Evolutionary conservation across 768 basidiomycete species (phyloP).

Genomic region (Dacryopinax spathularia): DNA sequence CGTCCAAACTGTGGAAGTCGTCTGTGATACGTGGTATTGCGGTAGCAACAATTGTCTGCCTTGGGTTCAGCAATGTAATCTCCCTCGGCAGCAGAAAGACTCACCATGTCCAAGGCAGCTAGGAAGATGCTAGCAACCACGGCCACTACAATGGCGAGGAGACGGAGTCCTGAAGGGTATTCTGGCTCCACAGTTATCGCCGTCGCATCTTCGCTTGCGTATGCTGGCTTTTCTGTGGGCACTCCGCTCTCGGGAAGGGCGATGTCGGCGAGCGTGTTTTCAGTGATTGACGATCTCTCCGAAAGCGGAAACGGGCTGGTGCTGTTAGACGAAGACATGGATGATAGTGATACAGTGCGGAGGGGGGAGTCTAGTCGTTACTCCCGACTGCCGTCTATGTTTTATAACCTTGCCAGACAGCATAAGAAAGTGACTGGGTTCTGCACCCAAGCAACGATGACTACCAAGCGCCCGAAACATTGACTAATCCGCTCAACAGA

Average conservation of each 20-base stretch:
- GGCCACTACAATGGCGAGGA: not conserved
- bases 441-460: no score
- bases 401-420: no score
- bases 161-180: not conserved
- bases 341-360: not conserved
- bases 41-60: slow-evolving; percentile 22
- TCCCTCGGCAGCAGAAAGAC: not conserved
- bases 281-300: not conserved
- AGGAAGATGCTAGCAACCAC: not conserved
- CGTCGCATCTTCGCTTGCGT: not conserved
- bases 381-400: no score
- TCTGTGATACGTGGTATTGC: slow-evolving; percentile 10
- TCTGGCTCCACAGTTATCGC: not conserved
- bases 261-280: not conserved
- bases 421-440: no score
- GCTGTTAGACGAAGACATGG: not conserved
- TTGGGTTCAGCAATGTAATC: slow-evolving; percentile 6
- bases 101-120: not conserved
- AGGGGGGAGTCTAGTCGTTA: not conserved
- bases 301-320: not conserved
- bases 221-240: not conserved
- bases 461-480: no score
- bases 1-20: slow-evolving; percentile 9
- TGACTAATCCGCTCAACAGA: no score
- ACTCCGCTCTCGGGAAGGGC: not conserved